Percentiles rank a stretch among this genome's conserved stretches.
Conservation (phyloP, 176 grass and related monocot species). For the barley (Hordeum vulgare) region MorexV3_pseudomolecules_assembly NC_058519.1:552376749-552377248, state of each 20-base stretch:
- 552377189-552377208: conserved; percentile 61
- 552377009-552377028: conserved; percentile 7
- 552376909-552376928: conserved; percentile 1
- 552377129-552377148: conserved; percentile 72
- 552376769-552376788: conserved; percentile 78
- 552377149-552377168: conserved; percentile 60
- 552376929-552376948: conserved; percentile 22
- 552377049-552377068: conserved; percentile 79
- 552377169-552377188: conserved; percentile 75
- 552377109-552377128: conserved; percentile 88
- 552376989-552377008: not conserved
- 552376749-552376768: conserved; percentile 87
- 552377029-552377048: conserved; percentile 42
- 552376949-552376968: conserved; percentile 17
- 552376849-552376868: conserved; percentile 64
- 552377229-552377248: conserved; percentile 91
- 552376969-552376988: not conserved
- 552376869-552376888: conserved; percentile 53
- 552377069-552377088: conserved; percentile 77
- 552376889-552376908: conserved; percentile 39
- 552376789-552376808: conserved; percentile 49
- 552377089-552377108: conserved; percentile 79
- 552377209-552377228: conserved; percentile 73
- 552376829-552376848: conserved; percentile 50
- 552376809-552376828: conserved; percentile 43